Conservation (phyloP, 768 basidiomycete species). For the Aureoboletus auriporus region DNA sequence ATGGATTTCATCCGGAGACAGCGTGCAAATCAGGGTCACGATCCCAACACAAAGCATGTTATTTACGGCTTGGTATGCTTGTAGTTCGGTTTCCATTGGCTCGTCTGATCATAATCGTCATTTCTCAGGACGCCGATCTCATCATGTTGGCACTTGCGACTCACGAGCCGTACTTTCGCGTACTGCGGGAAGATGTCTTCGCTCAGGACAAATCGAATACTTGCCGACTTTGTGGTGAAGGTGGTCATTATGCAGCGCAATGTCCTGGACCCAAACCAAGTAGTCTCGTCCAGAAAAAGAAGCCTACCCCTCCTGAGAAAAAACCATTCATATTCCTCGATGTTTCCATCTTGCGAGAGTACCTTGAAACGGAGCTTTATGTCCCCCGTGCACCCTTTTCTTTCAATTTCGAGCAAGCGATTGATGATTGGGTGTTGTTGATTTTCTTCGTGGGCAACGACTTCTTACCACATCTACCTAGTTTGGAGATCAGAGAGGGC, state of each 20-base stretch:
- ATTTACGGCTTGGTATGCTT: constrained; percentile 89
- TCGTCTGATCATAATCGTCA: constrained; percentile 8
- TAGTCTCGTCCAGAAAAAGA: constrained; percentile 40
- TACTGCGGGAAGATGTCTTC: constrained; percentile 98
- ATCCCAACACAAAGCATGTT: constrained; percentile 93
- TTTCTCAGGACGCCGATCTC: constrained; percentile 86
- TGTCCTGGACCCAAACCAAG: constrained; percentile 81
- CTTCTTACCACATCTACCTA: constrained; percentile 96
- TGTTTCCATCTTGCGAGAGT: constrained; percentile 92
- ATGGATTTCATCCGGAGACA: constrained; percentile 98
- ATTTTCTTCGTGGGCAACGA: constrained; percentile 99
- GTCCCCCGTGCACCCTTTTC: constrained; percentile 73
- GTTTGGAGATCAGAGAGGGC: constrained; percentile 97
- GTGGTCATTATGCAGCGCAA: constrained; percentile 92
- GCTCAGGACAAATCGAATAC: constrained; percentile 72
- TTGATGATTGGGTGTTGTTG: constrained; percentile 99
- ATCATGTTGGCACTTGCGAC: constrained; percentile 99
- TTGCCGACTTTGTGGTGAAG: constrained; percentile 91
- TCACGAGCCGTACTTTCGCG: constrained; percentile 97
- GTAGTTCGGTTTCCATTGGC: not conserved
- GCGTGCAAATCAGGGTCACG: constrained; percentile 79
- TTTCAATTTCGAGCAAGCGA: constrained; percentile 92
- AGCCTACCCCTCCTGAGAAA: constrained; percentile 53
- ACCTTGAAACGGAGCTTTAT: constrained; percentile 94
- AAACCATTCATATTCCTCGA: constrained; percentile 99